A percentile compares a stretch with the other conserved stretches of the same genome.
These are phyloP conservation scores for Backusella liffmaniae DNA, from an alignment of 192 early-diverging fungal genomes.

Conservation along the genomic window DNA sequence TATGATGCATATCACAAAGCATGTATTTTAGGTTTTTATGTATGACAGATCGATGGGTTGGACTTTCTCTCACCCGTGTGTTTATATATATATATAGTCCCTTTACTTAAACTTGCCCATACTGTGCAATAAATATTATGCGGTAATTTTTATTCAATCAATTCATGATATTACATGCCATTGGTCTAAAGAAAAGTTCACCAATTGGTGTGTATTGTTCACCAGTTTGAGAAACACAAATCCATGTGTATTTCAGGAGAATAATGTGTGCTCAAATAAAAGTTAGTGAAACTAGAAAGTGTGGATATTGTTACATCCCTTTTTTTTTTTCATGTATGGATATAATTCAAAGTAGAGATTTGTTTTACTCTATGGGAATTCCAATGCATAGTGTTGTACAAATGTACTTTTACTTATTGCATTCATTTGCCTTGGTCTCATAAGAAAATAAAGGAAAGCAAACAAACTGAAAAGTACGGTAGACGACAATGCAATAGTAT, in stretches of 20 bases:
- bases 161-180: background rate
- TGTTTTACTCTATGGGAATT: background rate
- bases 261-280: background rate
- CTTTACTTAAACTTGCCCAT: no score
- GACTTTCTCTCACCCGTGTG: background rate
- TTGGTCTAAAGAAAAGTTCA: background rate
- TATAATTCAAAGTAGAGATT: background rate
- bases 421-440: background rate
- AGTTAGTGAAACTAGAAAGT: background rate
- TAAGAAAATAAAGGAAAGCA: background rate
- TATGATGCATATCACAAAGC: background rate
- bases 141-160: no score
- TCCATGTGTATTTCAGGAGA: background rate
- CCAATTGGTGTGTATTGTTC: no score
- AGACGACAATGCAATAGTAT: no score
- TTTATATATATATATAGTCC: background rate
- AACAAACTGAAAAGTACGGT: background rate
- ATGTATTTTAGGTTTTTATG: background rate
- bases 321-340: background rate
- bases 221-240: background rate
- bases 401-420: background rate
- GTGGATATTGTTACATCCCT: background rate
- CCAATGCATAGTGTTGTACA: background rate
- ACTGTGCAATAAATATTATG: background rate
- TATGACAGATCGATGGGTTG: background rate